Evolutionary conservation across 2,329 filamentous ascomycete genomes (phyloP), one percentile per base, ranked within the genome.

Genomic region (Westerdykella aurantiaca): DNA sequence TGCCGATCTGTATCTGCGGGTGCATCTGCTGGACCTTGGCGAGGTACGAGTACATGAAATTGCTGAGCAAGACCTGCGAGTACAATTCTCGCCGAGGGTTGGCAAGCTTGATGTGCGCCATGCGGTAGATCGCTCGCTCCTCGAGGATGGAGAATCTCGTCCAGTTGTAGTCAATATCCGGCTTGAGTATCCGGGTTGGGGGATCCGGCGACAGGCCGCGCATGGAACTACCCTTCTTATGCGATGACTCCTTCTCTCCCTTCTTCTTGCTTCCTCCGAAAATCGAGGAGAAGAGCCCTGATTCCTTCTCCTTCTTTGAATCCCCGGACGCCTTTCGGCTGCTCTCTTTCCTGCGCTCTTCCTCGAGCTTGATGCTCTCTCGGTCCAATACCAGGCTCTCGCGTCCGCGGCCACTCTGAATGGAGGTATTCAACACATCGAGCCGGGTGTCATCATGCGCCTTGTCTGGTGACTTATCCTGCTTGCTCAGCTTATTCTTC

Each of bases 11-110:
- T 70, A 96, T 87, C 61, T 95, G 88, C 35, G 93, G 93, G 67
- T 98, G 93, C 88, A 96, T 96, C 60, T 94, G 89, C 70, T 98
- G 93, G 37, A 98, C 93, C 68, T 97, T 98, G 49, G 93, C 93
- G 52, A 98, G 79, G 66, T 98, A 98, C 45, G 89, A 93, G 72
- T 98, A 98, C 93, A 98, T 98, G 69, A 98, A 98, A 67, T 98
- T 98, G 70, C 90, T 96, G 54, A 98, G 79, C 46, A 98, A 75
- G 17, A 98, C 93, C 68, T 98, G 93, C 47, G 91, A 96, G 62
- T 95, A 85, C 41, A 98, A 72, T 34, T 91, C 86, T 44, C 93
- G 84, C 37, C 91, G 83, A 31, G 93, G 93, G 63, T 98, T 97
- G n/a, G 93, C 93, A 48, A 98, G 80, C 69, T 98, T 98, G 71